Base-by-base conservation (phyloP, 345 rosid genomes). In the Moricandia moricandioides region DNA sequence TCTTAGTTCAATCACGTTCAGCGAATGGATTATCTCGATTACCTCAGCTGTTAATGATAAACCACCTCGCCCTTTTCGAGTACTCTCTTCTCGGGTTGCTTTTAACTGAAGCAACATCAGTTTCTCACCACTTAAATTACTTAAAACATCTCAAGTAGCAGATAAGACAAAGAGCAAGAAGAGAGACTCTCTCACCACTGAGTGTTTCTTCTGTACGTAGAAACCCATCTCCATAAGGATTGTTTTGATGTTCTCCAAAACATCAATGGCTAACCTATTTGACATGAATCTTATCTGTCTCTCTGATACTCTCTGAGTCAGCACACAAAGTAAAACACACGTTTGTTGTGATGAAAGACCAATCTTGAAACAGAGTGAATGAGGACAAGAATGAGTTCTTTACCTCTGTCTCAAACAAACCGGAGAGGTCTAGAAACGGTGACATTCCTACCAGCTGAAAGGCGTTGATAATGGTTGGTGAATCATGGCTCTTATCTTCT, bases 381-480 rank as follows among this genome's bases (percentile, higher is more conserved):
- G n/a, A 37, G 14, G 58, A 54, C 17, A 76, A 58, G 54, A 69
- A 26, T 21, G 59, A 27, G 18, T 2, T 1, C 13, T 39, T 56
- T 70, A 94, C 98, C 95, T 90, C 97, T 77, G 82, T 73, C 84
- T 91, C 96, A 16, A 89, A 94, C 80, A 94, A 88, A 72, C 98
- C 95, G 7, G 97, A 91, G 54, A 94, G 89, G 71, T 91, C 95
- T 5, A 94, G 89, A 82, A 82, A 88, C 5, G 95, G 86, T 5
- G 97, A 91, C 98, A 93, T 94, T 78, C 97, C 97, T 0, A 94
- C 91, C 68, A 91, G 82, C 77, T 94, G 91, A 81, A 94, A 94
- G 59, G 97, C 98, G 51, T 90, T 90, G 70, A 94, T 87, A 43
- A 81, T 69, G 14, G 74, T 79, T 65, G 90, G 88, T 0, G 88